Evolutionary conservation across 108 stramenopile species (phyloP), one percentile per base, ranked within the genome.

Genomic region (Pseudonitzschia multistriata): DNA sequence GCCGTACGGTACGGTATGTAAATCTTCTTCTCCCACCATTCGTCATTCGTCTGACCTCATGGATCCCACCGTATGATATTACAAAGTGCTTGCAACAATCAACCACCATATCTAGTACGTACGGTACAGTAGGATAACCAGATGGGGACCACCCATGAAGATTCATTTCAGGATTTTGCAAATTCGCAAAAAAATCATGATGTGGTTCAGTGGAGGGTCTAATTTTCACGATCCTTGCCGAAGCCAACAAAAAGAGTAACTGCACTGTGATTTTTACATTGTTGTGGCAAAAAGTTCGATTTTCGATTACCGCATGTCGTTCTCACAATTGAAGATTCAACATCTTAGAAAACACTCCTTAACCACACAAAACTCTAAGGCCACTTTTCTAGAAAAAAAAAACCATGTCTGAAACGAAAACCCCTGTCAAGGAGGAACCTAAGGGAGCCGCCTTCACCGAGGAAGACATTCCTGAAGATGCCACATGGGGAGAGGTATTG

Each of bases 401-500:
- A 6, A 60, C 35, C 35, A 64, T 64, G 63, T 5, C 42, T 45
- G 63, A 64, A 21, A 47, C 28, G 28, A 33, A 33, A 33, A 30
- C 31, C 33, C 14, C 8, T 19, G 54, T 14, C 57, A 59, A 59
- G 57, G 57, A 34, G 0, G 57, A 59, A 6, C 33, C 33, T 31
- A 22, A 52, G 50, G 42, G 8, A 45, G 42, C 42, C 42, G 42
- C 42, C 42, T 33, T 59, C 57, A 15, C 29, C 31, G 57, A 59
- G 34, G 31, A 3, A 17, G 57, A 59, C 29, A 33, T 33, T 11
- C 31, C 57, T 33, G 57, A 30, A n/a, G 83, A 89, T 74, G 85
- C 87, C 57, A 85, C 88, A 27, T 94, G 93, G 93, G 79, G 77
- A 25, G 93, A 94, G 49, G 93, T 94, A 22, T 73, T 61, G 63